A percentile compares a stretch with the other conserved stretches of the same genome.
Evolutionary conservation across 2,329 filamentous ascomycete species (phyloP).

Genomic region (Verruconis gallopava): DNA sequence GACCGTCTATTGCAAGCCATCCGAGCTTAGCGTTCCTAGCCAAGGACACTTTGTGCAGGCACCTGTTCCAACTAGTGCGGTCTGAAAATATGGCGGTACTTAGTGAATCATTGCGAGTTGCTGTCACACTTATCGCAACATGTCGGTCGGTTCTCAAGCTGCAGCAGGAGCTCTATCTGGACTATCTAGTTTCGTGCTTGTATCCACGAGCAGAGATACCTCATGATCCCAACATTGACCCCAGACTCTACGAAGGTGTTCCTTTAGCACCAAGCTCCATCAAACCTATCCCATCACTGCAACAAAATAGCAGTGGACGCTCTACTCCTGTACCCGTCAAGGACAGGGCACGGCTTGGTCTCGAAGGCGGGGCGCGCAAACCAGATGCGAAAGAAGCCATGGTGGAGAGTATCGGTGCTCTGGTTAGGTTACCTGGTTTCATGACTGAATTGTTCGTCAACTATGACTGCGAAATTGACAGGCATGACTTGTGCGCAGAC

Average conservation of each 20-base stretch:
- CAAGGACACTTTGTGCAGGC: conserved; percentile 83
- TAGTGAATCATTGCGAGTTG: conserved; percentile 83
- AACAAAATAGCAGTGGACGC: conserved; percentile 55
- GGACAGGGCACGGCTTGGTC: conserved; percentile 79
- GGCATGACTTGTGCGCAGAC: conserved; percentile 86
- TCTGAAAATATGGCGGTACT: conserved; percentile 94
- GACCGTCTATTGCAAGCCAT: conserved; percentile 86
- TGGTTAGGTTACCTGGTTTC: conserved; percentile 86
- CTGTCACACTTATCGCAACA: conserved; percentile 79
- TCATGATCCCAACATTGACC: conserved; percentile 77
- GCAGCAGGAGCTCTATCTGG: conserved; percentile 91
- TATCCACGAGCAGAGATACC: conserved; percentile 93
- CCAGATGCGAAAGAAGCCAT: conserved; percentile 95
- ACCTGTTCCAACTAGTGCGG: conserved; percentile 89
- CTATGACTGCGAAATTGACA: conserved; percentile 90
- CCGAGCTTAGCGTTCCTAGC: conserved; percentile 77
- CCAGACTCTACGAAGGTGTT: conserved; percentile 81
- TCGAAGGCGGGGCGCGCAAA: conserved; percentile 83
- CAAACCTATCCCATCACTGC: conserved; percentile 58
- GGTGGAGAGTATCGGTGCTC: conserved; percentile 88
- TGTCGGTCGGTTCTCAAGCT: conserved; percentile 84
- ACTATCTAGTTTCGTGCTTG: conserved; percentile 85
- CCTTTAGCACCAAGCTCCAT: conserved; percentile 81
- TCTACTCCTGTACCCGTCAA: conserved; percentile 84
- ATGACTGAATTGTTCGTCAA: conserved; percentile 95